These are phyloP conservation scores for Monosporascus sp. DNA, from an alignment of 2,329 filamentous ascomycete genomes.

Conservation along the genomic window DNA sequence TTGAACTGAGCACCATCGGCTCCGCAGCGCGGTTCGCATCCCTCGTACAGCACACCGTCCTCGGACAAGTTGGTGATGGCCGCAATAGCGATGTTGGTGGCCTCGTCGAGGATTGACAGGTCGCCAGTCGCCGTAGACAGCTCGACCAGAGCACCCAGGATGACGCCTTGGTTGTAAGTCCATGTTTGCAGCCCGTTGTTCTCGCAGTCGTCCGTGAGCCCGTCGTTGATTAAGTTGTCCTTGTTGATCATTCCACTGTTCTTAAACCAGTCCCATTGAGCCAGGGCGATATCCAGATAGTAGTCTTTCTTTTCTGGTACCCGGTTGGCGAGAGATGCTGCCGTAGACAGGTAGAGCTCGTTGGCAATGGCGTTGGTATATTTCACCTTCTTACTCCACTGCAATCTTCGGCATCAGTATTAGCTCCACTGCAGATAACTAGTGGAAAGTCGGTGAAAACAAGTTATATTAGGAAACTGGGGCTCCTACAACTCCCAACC, in stretches of 20 bases:
- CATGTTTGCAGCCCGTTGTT: constrained; percentile 43
- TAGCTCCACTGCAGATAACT: neutral
- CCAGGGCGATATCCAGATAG: constrained; percentile 42
- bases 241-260: constrained; percentile 44
- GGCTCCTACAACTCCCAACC: too few relatives aligned
- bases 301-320: constrained; percentile 29
- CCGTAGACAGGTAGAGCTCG: constrained; percentile 49
- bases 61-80: constrained; percentile 39
- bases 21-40: constrained; percentile 48
- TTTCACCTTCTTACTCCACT: constrained; percentile 46
- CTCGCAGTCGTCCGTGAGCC: constrained; percentile 40
- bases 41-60: constrained; percentile 47
- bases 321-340: constrained; percentile 48
- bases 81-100: constrained; percentile 43
- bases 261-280: constrained; percentile 49
- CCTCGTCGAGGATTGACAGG: constrained; percentile 34
- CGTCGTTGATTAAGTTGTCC: constrained; percentile 47
- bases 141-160: constrained; percentile 48
- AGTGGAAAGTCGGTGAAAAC: too few relatives aligned
- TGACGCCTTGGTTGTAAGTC: constrained; percentile 54
- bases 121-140: constrained; percentile 39
- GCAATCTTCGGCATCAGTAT: neutral
- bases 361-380: constrained; percentile 51
- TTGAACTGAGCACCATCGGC: constrained; percentile 60
- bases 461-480: too few relatives aligned